Evolutionary conservation across 2,329 filamentous ascomycete genomes (phyloP).

Genomic region (Tothia fuscella): DNA sequence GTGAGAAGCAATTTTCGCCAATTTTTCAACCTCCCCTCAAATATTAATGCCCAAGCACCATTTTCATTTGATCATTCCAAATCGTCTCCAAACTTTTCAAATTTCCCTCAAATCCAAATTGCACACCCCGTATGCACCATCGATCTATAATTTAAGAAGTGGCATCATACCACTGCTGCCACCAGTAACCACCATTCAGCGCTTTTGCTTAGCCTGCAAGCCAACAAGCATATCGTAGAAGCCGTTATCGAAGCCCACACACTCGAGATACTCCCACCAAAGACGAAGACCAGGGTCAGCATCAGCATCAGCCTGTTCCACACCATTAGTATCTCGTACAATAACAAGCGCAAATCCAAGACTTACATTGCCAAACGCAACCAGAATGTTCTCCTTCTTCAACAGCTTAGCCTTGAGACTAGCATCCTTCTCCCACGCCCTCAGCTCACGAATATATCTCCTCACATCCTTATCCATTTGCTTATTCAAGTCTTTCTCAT

Average conservation of each 20-base stretch:
- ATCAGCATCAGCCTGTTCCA: constrained; percentile 25
- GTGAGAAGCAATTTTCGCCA: too few relatives aligned
- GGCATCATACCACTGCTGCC: too few relatives aligned
- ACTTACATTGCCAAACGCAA: constrained; percentile 26
- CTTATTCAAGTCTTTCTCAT: constrained; percentile 4
- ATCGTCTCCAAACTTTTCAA: too few relatives aligned
- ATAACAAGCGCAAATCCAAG: neutral
- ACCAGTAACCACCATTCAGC: too few relatives aligned
- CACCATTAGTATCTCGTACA: neutral
- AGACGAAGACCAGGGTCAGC: constrained; percentile 30
- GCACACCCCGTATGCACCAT: too few relatives aligned
- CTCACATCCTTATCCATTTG: constrained; percentile 20
- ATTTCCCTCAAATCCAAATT: too few relatives aligned
- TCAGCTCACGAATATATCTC: constrained; percentile 23
- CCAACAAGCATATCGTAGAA: constrained; percentile 31
- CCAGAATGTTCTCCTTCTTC: constrained; percentile 25
- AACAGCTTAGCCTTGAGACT: constrained; percentile 24
- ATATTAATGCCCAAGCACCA: too few relatives aligned
- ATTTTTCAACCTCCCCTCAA: too few relatives aligned
- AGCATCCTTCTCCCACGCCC: constrained; percentile 29
- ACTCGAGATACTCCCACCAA: constrained; percentile 37
- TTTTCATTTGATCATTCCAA: too few relatives aligned
- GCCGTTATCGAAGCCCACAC: constrained; percentile 27
- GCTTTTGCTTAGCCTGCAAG: too few relatives aligned
- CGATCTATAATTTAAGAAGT: too few relatives aligned